Evolutionary conservation across 1,284 basidiomycete species (phyloP).

Genomic region (Sparassis latifolia): DNA sequence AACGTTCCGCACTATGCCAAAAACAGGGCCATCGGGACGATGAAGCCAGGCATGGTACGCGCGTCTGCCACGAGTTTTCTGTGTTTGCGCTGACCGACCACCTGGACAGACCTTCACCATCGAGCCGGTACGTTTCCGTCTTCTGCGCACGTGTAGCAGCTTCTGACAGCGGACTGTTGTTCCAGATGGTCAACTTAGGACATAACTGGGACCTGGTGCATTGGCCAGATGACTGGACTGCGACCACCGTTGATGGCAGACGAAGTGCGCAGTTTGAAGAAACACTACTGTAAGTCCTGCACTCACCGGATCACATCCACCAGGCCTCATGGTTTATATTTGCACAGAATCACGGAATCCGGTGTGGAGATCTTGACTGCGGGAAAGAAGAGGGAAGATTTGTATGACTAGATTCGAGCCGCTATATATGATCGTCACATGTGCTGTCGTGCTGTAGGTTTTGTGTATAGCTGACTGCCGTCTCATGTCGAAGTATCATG

Average conservation of each 20-base stretch:
- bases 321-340: not conserved
- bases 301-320: not conserved
- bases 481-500: no score
- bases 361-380: conserved; percentile 88
- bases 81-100: not conserved
- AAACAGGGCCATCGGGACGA: conserved; percentile 76
- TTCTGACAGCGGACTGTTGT: not conserved
- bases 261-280: conserved; percentile 95
- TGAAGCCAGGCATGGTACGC: conserved; percentile 80
- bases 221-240: conserved; percentile 93
- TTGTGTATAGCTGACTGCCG: no score
- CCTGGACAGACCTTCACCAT: conserved; percentile 60
- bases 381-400: conserved; percentile 34
- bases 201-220: conserved; percentile 65
- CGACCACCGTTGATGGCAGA: conserved; percentile 85
- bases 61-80: not conserved
- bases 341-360: conserved; percentile 78
- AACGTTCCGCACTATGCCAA: conserved; percentile 85
- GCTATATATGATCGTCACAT: no score
- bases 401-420: conserved; percentile 16
- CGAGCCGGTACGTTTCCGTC: conserved; percentile 54
- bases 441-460: no score
- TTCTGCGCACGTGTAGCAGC: conserved; percentile 24
- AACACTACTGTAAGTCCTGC: conserved; percentile 68
- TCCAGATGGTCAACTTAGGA: conserved; percentile 89